Evolutionary conservation across 306 rosid species (phyloP).

Genomic region (Quercus variabilis): DNA sequence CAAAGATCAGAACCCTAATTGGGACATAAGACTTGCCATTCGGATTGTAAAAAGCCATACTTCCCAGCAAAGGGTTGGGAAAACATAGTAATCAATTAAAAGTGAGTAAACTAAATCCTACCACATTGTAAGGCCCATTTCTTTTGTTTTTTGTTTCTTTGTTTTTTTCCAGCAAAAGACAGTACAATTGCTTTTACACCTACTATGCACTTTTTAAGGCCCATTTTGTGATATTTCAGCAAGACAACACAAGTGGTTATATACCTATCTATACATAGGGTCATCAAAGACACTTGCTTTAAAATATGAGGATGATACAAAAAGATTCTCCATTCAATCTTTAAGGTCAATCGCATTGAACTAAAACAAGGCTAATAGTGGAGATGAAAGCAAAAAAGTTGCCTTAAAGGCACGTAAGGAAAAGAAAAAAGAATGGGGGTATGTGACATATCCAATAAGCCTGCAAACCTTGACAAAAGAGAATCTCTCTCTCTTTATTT

Average conservation of each 20-base stretch:
- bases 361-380: neutral
- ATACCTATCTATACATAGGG: neutral
- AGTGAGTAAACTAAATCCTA: neutral
- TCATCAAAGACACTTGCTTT: neutral
- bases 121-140: neutral
- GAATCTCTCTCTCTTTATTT: conserved; percentile 29
- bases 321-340: conserved; percentile 1
- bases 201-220: too few relatives aligned
- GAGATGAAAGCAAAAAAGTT: neutral
- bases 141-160: too few relatives aligned
- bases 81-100: neutral
- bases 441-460: conserved; percentile 41
- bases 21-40: too few relatives aligned
- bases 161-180: neutral
- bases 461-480: conserved; percentile 41
- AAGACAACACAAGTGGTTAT: too few relatives aligned
- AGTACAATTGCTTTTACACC: neutral
- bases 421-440: neutral
- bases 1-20: too few relatives aligned
- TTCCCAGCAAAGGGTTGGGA: neutral
- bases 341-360: conserved; percentile 2
- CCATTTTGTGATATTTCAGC: too few relatives aligned
- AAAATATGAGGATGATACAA: neutral
- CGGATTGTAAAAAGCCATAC: too few relatives aligned
- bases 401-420: neutral